phyloP scores from a whole-genome alignment of 441 rosid genomes.

The Pelargonium citronellum region DNA sequence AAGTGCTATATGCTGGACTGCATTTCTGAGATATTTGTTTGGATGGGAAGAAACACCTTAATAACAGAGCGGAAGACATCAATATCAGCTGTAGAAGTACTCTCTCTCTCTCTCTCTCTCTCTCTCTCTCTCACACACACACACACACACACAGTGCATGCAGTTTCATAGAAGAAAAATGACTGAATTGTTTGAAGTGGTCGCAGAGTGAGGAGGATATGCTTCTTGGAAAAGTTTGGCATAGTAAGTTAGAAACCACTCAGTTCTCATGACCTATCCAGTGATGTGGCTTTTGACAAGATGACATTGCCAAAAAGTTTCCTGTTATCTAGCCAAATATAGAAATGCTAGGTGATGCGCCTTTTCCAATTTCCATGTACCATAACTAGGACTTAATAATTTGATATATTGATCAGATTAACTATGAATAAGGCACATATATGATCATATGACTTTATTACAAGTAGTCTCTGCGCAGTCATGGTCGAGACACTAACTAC shows the following conservation, averaged over 20 bases:
- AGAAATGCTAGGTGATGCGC: too few species aligned
- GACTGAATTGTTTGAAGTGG: neutral
- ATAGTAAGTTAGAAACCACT: neutral
- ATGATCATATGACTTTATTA: too few species aligned
- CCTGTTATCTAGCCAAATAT: too few species aligned
- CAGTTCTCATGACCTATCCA: conserved; percentile 2
- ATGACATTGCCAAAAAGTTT: too few species aligned
- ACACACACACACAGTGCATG: neutral
- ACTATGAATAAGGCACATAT: too few species aligned
- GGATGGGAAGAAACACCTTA: conserved; percentile 80
- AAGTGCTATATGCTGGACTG: conserved; percentile 82
- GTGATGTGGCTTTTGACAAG: too few species aligned
- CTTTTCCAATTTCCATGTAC: too few species aligned
- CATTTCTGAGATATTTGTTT: conserved; percentile 63
- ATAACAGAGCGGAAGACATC: conserved; percentile 68
- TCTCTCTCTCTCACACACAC: neutral
- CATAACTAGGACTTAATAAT: too few species aligned
- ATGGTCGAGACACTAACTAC: too few species aligned
- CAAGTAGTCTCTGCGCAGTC: too few species aligned
- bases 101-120: conserved; percentile 13
- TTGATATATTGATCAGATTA: too few species aligned
- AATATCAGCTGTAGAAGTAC: conserved; percentile 68
- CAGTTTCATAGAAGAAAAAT: neutral
- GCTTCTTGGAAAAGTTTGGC: neutral
- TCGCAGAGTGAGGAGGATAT: neutral